A percentile compares a stretch with the other conserved stretches of the same genome.
Evolutionary conservation across 2,329 filamentous ascomycete genomes (phyloP).

Genomic region (Xylariaceae sp.): DNA sequence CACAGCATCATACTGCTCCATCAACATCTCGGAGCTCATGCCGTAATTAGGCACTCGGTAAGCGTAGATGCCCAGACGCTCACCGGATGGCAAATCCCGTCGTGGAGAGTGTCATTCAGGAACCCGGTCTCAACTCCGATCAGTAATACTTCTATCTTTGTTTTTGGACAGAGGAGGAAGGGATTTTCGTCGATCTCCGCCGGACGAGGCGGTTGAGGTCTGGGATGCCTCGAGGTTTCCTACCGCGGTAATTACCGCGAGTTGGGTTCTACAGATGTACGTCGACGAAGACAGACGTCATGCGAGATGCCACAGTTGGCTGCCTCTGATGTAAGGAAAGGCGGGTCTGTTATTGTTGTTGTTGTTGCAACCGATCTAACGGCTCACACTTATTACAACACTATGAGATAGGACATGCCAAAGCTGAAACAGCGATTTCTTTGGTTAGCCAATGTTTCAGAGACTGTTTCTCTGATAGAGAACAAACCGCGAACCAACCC

Average conservation of each 20-base stretch:
- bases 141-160: too few relatives aligned
- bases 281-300: background rate
- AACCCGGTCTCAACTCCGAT: too few relatives aligned
- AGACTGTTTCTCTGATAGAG: slow-evolving; percentile 13
- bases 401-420: background rate
- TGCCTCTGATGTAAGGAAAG: background rate
- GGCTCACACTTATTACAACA: too few relatives aligned
- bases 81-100: background rate
- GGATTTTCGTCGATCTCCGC: too few relatives aligned
- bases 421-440: background rate
- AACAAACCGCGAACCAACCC: slow-evolving; percentile 19
- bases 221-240: background rate
- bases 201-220: too few relatives aligned
- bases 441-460: slow-evolving; percentile 22
- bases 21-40: background rate
- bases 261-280: background rate
- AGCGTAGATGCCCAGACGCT: background rate
- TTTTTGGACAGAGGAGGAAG: background rate
- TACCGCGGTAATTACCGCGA: background rate
- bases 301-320: background rate
- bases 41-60: background rate
- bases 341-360: background rate
- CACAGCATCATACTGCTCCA: background rate
- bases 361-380: background rate
- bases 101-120: too few relatives aligned